Base-by-base conservation (phyloP, 371 early-diverging fungal genomes). In the Mucor plumbeus region DNA sequence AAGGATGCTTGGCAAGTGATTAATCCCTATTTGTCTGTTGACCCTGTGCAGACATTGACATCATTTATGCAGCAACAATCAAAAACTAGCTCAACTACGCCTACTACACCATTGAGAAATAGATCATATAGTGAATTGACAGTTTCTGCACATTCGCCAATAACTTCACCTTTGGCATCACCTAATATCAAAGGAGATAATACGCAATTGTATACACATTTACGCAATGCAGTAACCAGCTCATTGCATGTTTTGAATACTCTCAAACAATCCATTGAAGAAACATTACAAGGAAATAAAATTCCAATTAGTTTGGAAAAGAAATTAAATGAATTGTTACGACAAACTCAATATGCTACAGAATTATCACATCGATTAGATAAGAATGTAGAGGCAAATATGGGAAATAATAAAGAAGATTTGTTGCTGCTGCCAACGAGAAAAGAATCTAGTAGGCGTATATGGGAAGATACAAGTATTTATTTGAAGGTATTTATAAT, bases 1-100 rank as follows among this genome's bases (percentile, higher is more conserved):
- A 79, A 85, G 43, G 73, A 81, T 7, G 81, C 83, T 14, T 86
- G 84, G 78, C 78, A 83, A 31, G 73, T 72, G 13, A 64, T 87
- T 21, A 15, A 57, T n/a, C 70, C 77, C 5, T 61, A 67, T 19
- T 50, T 70, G 31, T 43, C 73, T 3, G 44, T 70, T 6, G 59
- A 70, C n/a, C 68, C 72, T 21, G 6, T 50, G 5, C 31, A 11
- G 7, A 61, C 68, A 10, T 31, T 63, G 6, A 15, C 47, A 17
- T 63, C 53, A 15, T 54, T 63, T n/a, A 38, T 35, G 33, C 19
- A 35, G 36, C 26, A 26, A 26, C 38, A 67, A 35, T 6, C 19
- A 14, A 40, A 26, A 5, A 8, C 31, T 0, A 7, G 6, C 7
- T 3, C 54, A 31, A 31, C 53, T 3, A 53, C 59, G 19, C 33